Evolutionary conservation across 176 grass and related monocot genomes (phyloP).

Genomic region (Secale cereale): DNA sequence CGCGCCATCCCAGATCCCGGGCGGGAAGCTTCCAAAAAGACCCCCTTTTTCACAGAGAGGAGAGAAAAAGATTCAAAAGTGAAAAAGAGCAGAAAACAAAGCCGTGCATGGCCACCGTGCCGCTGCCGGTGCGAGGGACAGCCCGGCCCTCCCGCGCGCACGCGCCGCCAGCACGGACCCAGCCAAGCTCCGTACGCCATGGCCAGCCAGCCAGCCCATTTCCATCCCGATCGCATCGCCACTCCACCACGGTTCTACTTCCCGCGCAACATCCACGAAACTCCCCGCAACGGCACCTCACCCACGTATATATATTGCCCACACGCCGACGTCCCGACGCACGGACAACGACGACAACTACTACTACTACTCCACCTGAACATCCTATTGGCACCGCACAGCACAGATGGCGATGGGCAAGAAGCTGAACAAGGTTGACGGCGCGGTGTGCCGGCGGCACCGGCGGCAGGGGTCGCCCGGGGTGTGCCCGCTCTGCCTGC

Average conservation of each 20-base stretch:
- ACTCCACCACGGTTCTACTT: too few species aligned
- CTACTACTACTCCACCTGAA: neutral
- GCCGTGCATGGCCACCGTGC: constrained; percentile 9
- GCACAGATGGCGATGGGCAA: constrained; percentile 27
- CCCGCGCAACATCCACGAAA: constrained; percentile 35
- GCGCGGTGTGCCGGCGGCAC: constrained; percentile 56
- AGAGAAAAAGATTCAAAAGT: too few species aligned
- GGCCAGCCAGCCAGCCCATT: constrained; percentile 4
- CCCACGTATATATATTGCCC: neutral
- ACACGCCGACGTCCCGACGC: neutral
- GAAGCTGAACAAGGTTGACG: constrained; percentile 12
- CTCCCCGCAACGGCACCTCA: neutral
- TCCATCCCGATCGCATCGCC: constrained; percentile 22
- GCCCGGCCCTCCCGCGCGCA: neutral
- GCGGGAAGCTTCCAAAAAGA: constrained; percentile 51
- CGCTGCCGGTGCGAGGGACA: neutral
- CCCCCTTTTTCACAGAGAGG: neutral
- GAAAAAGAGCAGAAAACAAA: neutral
- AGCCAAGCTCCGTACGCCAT: constrained; percentile 18
- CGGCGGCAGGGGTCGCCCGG: constrained; percentile 40
- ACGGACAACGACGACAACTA: neutral
- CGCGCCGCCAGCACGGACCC: constrained; percentile 44
- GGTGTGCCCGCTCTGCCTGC: constrained; percentile 77
- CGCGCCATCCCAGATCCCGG: constrained; percentile 7
- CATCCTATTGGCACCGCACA: neutral